phyloP scores from a whole-genome alignment of 805 yeast genomes.

The Ogataea trehalophila region DNA sequence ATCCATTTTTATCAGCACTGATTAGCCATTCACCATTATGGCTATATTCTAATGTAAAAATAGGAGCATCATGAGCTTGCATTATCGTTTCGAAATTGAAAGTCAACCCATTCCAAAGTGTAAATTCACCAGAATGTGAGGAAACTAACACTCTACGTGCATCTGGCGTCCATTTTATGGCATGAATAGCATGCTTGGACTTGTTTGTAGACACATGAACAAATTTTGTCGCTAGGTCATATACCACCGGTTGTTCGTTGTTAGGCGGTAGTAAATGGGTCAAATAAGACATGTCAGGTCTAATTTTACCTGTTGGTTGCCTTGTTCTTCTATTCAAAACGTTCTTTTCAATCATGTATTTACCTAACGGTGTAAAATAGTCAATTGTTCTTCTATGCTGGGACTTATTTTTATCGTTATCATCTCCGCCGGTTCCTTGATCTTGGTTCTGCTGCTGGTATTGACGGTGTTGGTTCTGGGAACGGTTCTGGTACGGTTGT shows the following conservation, averaged over 20 bases:
- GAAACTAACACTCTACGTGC: constrained; percentile 89
- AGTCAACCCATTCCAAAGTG: constrained; percentile 93
- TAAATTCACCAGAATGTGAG: constrained; percentile 90
- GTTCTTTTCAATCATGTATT: constrained; percentile 50
- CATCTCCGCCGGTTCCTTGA: constrained; percentile 11
- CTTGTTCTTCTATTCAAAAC: constrained; percentile 34
- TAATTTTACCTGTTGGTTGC: constrained; percentile 42
- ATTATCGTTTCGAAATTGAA: constrained; percentile 94
- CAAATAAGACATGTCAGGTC: constrained; percentile 67
- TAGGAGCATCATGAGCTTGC: constrained; percentile 97
- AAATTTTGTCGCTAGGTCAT: constrained; percentile 73
- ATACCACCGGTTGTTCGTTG: constrained; percentile 39
- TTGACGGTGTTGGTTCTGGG: constrained; percentile 6
- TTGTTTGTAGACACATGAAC: constrained; percentile 90
- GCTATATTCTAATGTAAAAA: constrained; percentile 72
- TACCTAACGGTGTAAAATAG: constrained; percentile 69
- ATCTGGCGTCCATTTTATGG: constrained; percentile 95
- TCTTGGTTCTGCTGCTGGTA: constrained; percentile 1
- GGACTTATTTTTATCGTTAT: constrained; percentile 11
- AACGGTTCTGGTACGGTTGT: constrained; percentile 5
- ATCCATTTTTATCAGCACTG: constrained; percentile 91
- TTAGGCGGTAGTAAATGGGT: constrained; percentile 64
- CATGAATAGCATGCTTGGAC: constrained; percentile 83
- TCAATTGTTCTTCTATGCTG: constrained; percentile 66
- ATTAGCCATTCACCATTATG: constrained; percentile 93